These are phyloP conservation scores for Wickerhamiella brachini DNA, from an alignment of 805 yeast species.

Conservation along the genomic window DNA sequence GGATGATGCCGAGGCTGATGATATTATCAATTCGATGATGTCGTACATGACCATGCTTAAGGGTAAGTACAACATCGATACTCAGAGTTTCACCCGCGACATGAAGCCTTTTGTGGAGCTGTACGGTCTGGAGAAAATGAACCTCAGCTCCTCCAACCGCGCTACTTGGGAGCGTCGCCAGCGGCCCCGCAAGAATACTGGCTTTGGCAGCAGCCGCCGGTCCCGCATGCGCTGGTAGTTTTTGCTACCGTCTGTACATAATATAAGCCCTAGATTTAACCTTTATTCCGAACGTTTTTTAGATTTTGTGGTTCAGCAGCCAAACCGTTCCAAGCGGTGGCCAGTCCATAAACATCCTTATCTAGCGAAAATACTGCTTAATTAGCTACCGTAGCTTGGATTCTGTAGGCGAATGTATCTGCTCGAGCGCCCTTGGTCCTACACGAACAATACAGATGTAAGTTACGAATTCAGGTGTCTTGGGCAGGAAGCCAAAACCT, in stretches of 20 bases:
- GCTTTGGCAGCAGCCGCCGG: conserved; percentile 16
- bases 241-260: background rate
- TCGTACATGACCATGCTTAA: conserved; percentile 18
- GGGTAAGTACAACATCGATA: conserved; percentile 11
- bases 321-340: too few relatives aligned
- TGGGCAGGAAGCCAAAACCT: too few relatives aligned
- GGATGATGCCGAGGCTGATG: conserved; percentile 16
- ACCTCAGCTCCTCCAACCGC: conserved; percentile 9
- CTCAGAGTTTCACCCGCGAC: conserved; percentile 15
- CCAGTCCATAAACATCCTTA: too few relatives aligned
- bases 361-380: too few relatives aligned
- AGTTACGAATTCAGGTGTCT: too few relatives aligned
- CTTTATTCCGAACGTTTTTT: too few relatives aligned
- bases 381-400: too few relatives aligned
- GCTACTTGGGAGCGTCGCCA: conserved; percentile 12
- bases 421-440: too few relatives aligned
- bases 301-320: too few relatives aligned
- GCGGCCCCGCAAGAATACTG: background rate
- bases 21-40: conserved; percentile 16
- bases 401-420: too few relatives aligned
- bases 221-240: conserved; percentile 20
- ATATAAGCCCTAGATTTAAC: background rate
- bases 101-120: conserved; percentile 18
- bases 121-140: conserved; percentile 15
- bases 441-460: too few relatives aligned